Conservation (phyloP, 345 rosid species). For the Heritiera fomes region DNA sequence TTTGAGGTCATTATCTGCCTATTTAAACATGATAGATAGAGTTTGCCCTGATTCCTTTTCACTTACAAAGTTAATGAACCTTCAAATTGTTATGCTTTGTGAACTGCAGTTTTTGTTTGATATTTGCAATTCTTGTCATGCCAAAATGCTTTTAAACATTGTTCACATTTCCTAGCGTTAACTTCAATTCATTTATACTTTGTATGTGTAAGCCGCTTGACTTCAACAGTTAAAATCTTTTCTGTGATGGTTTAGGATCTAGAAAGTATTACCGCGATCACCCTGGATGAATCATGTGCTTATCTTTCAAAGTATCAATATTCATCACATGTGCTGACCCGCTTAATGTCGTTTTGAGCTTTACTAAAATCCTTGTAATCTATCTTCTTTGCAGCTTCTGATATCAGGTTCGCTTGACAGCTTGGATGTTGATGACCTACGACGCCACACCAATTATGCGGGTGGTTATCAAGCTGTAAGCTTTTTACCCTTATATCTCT, state of each 20-base stretch:
- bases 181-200: background rate
- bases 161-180: background rate
- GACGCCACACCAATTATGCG: slow-evolving; percentile 70
- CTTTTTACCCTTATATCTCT: slow-evolving; percentile 17
- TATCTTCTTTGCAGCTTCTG: slow-evolving; percentile 64
- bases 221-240: background rate
- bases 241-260: background rate
- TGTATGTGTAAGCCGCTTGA: background rate
- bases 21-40: background rate
- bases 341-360: slow-evolving; percentile 5
- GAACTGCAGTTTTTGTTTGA: background rate
- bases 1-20: background rate
- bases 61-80: slow-evolving; percentile 1
- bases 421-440: slow-evolving; percentile 94
- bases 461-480: slow-evolving; percentile 91
- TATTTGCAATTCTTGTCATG: background rate
- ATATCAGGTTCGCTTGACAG: slow-evolving; percentile 96
- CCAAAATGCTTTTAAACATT: background rate
- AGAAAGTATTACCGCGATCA: background rate
- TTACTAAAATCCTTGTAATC: slow-evolving; percentile 9
- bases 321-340: background rate
- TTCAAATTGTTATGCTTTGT: slow-evolving; percentile 7
- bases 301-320: background rate
- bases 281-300: background rate
- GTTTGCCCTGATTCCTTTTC: background rate